These are phyloP conservation scores for Fusarium sp. DNA, from an alignment of 2,329 filamentous ascomycete species.

Conservation along the genomic window DNA sequence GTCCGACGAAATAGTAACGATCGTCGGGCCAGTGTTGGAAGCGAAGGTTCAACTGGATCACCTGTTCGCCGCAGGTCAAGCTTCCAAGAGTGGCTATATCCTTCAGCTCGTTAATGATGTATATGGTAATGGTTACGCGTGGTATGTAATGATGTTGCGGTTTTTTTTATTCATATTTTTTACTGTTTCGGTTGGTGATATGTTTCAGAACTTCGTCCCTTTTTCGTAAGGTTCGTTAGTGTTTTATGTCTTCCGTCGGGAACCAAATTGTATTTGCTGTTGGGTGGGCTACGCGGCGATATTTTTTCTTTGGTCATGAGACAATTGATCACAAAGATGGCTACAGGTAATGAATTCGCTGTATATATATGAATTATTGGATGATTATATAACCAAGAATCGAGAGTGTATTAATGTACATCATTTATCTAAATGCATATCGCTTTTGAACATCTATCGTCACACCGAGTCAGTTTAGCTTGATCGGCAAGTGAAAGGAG, in stretches of 20 bases:
- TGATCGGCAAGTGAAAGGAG: slow-evolving; percentile 32
- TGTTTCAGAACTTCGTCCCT: too few relatives aligned
- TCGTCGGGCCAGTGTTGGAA: slow-evolving; percentile 24
- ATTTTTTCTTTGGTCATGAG: background rate
- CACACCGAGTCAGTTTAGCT: background rate
- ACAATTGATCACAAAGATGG: background rate
- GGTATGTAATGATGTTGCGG: too few relatives aligned
- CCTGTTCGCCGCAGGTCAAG: slow-evolving; percentile 26
- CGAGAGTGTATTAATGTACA: slow-evolving; percentile 2
- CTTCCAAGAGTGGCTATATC: slow-evolving; percentile 34
- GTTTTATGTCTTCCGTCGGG: background rate
- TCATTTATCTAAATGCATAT: background rate
- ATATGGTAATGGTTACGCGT: too few relatives aligned
- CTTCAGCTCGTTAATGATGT: slow-evolving; percentile 23
- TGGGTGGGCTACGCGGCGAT: background rate
- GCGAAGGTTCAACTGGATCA: slow-evolving; percentile 17
- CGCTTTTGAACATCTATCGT: background rate
- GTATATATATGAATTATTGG: too few relatives aligned
- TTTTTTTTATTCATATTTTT: background rate
- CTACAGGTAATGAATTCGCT: background rate
- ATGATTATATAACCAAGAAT: background rate
- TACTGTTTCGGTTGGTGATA: background rate
- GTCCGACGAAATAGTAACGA: slow-evolving; percentile 26
- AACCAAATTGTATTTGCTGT: background rate
- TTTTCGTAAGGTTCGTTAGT: too few relatives aligned